Conservation (phyloP, 2,329 filamentous ascomycete species). For the Penicillium hordei region DNA sequence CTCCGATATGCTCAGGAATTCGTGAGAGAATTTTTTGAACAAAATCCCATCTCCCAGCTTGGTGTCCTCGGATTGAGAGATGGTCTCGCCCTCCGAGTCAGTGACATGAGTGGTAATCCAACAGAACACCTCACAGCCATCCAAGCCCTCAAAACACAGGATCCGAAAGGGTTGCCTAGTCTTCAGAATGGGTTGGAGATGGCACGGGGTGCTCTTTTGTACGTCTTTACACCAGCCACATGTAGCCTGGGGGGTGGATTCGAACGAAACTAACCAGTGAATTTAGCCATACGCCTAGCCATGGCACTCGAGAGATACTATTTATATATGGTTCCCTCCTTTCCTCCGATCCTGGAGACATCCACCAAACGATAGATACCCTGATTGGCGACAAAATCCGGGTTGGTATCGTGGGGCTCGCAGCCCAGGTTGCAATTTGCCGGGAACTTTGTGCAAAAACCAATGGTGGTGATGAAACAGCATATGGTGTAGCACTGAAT, state of each 20-base stretch:
- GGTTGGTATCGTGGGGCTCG: constrained; percentile 84
- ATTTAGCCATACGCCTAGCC: constrained; percentile 77
- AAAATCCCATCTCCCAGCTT: constrained; percentile 96
- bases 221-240: constrained; percentile 30
- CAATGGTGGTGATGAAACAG: constrained; percentile 69
- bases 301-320: constrained; percentile 90
- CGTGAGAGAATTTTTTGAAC: constrained; percentile 92
- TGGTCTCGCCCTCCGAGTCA: constrained; percentile 80
- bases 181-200: constrained; percentile 96
- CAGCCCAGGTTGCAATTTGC: constrained; percentile 90
- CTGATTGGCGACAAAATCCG: constrained; percentile 81
- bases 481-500: constrained; percentile 83
- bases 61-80: constrained; percentile 92
- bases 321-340: constrained; percentile 89
- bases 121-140: constrained; percentile 81
- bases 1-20: constrained; percentile 84
- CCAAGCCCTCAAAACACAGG: constrained; percentile 62
- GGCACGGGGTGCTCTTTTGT: constrained; percentile 87
- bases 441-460: constrained; percentile 83
- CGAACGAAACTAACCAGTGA: constrained; percentile 6
- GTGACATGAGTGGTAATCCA: constrained; percentile 88
- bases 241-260: not conserved
- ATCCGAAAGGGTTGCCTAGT: constrained; percentile 73
- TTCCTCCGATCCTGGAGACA: constrained; percentile 90
- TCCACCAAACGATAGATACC: constrained; percentile 80